Evolutionary conservation across 352 stramenopile species (phyloP).

Genomic region (Phytophthora megakarya): DNA sequence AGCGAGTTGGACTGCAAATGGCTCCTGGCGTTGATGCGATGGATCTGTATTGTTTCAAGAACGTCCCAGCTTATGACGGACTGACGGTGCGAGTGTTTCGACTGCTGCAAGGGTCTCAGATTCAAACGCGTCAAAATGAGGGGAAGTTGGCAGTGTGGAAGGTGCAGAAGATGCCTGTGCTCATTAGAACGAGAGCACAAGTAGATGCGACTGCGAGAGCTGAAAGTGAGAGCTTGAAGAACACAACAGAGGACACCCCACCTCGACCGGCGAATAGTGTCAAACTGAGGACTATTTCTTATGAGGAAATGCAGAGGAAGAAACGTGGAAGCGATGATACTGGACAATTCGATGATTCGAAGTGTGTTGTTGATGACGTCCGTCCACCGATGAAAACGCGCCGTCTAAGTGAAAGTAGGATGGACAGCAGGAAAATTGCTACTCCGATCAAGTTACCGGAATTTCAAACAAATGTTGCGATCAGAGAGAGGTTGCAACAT

Average conservation of each 20-base stretch:
- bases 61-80: slow-evolving; percentile 30
- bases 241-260: background rate
- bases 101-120: slow-evolving; percentile 9
- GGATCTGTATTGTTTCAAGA: slow-evolving; percentile 48
- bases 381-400: slow-evolving; percentile 18
- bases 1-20: slow-evolving; percentile 34
- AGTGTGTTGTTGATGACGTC: slow-evolving; percentile 3
- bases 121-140: background rate
- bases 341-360: background rate
- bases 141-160: slow-evolving; percentile 7
- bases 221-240: background rate
- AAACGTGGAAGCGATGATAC: background rate
- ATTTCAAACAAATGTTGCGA: background rate
- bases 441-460: background rate
- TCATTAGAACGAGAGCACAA: background rate
- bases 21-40: slow-evolving; percentile 22
- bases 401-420: background rate
- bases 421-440: background rate
- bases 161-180: slow-evolving; percentile 7
- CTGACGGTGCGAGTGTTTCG: slow-evolving; percentile 35
- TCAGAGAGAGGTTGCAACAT: background rate
- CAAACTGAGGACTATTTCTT: background rate
- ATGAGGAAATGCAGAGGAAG: slow-evolving; percentile 13
- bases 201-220: background rate
- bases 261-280: background rate